These are phyloP conservation scores for Eucalyptus sideroxylon DNA, from an alignment of 345 rosid genomes.

Conservation along the genomic window DNA sequence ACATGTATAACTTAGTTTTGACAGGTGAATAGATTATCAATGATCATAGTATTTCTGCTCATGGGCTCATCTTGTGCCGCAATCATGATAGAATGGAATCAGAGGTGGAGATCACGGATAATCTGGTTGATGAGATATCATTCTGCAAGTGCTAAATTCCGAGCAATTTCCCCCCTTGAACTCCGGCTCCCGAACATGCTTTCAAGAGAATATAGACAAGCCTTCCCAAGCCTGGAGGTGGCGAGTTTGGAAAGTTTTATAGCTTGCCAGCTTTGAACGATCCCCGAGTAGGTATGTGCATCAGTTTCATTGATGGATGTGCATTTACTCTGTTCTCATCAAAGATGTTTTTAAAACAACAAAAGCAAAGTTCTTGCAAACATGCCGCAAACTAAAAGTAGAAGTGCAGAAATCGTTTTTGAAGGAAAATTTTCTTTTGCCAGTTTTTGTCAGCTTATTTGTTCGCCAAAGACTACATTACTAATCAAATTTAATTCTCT, in stretches of 20 bases:
- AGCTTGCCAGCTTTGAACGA: slow-evolving; percentile 68
- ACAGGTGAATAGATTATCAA: background rate
- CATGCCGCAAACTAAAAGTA: background rate
- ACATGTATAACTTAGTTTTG: background rate
- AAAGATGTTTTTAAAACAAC: background rate
- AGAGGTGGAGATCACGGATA: background rate
- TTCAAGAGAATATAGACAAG: slow-evolving; percentile 50
- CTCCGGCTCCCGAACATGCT: slow-evolving; percentile 59
- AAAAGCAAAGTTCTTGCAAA: background rate
- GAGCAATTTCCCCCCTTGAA: background rate
- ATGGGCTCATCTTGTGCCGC: background rate
- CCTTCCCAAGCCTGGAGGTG: slow-evolving; percentile 79
- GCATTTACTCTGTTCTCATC: background rate
- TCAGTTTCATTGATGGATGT: background rate
- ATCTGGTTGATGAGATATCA: background rate
- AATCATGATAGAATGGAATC: background rate
- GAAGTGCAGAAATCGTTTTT: background rate
- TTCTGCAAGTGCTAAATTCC: background rate
- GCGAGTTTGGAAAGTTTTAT: slow-evolving; percentile 69
- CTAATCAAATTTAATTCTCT: background rate
- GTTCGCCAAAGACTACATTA: background rate
- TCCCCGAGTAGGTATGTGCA: slow-evolving; percentile 49
- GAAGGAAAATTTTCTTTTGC: background rate
- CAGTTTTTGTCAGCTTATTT: background rate
- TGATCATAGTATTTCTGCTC: background rate